Percentiles rank a stretch among this genome's conserved stretches.
These are phyloP conservation scores for Dimargaris verticillata DNA, from an alignment of 192 early-diverging fungal species.

Conservation along the genomic window DNA sequence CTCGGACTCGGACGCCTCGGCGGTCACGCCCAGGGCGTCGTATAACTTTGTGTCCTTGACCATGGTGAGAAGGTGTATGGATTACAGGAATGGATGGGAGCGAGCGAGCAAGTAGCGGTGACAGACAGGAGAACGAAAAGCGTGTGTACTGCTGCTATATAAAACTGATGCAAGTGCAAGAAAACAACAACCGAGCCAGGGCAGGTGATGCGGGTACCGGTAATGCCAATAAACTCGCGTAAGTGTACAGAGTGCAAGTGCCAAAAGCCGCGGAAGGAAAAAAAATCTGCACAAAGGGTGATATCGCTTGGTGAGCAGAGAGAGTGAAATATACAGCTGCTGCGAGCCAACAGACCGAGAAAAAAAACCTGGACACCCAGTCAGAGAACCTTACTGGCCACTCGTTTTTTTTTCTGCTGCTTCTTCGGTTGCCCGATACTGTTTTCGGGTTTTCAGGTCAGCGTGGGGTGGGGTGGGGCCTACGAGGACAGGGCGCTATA, in stretches of 20 bases:
- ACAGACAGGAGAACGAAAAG: background rate
- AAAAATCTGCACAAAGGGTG: too few species aligned
- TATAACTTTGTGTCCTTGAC: conserved; percentile 81
- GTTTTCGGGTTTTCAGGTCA: too few species aligned
- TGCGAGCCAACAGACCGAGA: too few species aligned
- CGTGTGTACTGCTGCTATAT: background rate
- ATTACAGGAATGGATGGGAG: background rate
- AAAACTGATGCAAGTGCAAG: background rate
- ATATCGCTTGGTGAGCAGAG: too few species aligned
- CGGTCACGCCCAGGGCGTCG: conserved; percentile 69
- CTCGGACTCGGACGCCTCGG: conserved; percentile 56
- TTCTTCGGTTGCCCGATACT: too few species aligned
- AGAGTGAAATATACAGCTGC: too few species aligned
- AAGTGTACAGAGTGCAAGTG: background rate
- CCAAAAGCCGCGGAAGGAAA: too few species aligned
- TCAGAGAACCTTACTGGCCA: too few species aligned
- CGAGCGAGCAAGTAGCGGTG: background rate
- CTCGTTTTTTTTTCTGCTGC: too few species aligned
- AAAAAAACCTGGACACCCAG: too few species aligned
- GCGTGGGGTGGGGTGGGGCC: too few species aligned
- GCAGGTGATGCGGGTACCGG: background rate
- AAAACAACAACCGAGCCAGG: background rate
- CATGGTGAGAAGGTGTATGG: background rate
- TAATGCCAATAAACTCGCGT: background rate
- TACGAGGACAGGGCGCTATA: too few species aligned